These are phyloP conservation scores for Magnaporthiopsis incrustans DNA, from an alignment of 2,329 filamentous ascomycete genomes.

Conservation along the genomic window DNA sequence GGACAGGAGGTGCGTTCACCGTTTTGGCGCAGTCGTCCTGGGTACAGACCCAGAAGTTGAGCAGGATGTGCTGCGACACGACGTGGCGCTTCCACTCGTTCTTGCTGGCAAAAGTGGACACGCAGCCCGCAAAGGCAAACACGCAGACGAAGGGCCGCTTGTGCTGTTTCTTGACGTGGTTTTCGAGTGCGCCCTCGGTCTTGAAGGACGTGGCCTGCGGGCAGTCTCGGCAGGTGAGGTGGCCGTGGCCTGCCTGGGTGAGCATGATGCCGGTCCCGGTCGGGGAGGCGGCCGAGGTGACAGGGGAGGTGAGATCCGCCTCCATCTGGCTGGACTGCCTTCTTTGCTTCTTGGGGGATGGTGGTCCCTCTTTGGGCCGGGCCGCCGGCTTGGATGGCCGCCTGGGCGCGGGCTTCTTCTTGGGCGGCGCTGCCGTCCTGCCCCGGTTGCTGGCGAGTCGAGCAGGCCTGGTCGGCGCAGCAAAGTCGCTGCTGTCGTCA, in stretches of 20 bases:
- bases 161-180: conserved; percentile 43
- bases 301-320: neutral
- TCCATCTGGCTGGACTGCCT: neutral
- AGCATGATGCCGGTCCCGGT: neutral
- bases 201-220: conserved; percentile 26
- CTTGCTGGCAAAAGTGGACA: conserved; percentile 65
- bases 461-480: neutral
- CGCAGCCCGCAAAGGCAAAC: conserved; percentile 70
- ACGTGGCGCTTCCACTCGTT: conserved; percentile 97
- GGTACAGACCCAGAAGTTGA: conserved; percentile 69
- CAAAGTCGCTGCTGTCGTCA: neutral
- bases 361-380: too few species aligned
- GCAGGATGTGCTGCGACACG: conserved; percentile 67
- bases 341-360: conserved; percentile 3
- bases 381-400: too few species aligned
- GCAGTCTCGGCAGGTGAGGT: conserved; percentile 27
- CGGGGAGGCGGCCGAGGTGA: neutral
- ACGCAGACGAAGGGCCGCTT: conserved; percentile 64
- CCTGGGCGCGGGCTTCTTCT: too few species aligned
- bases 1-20: too few species aligned
- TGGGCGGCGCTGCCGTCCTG: too few species aligned
- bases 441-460: too few species aligned
- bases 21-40: conserved; percentile 44
- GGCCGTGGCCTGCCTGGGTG: neutral
- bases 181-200: conserved; percentile 33